These are phyloP conservation scores for Ganoderma sinense DNA, from an alignment of 1,284 basidiomycete genomes.

Conservation along the genomic window DNA sequence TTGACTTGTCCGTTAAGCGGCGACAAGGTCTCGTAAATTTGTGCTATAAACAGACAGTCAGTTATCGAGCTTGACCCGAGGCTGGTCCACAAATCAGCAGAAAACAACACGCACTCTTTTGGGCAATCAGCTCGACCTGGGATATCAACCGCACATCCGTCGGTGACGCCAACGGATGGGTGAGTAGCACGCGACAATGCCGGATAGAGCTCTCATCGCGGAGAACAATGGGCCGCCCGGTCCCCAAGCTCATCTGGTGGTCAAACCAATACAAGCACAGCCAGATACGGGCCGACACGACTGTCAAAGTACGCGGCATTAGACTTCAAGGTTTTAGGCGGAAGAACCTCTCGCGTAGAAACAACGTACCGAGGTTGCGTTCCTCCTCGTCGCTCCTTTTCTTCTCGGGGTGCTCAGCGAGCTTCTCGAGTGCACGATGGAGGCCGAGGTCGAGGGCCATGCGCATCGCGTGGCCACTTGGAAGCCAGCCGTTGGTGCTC, in stretches of 20 bases:
- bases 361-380: conserved; percentile 74
- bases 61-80: conserved; percentile 8
- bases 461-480: conserved; percentile 91
- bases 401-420: conserved; percentile 76
- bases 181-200: conserved; percentile 82
- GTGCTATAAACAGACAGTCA: conserved; percentile 58
- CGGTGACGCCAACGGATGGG: conserved; percentile 85
- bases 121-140: conserved; percentile 88
- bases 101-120: conserved; percentile 72
- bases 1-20: conserved; percentile 89
- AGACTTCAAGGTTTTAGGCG: neutral
- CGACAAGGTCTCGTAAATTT: conserved; percentile 89
- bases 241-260: conserved; percentile 91
- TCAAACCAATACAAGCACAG: conserved; percentile 94
- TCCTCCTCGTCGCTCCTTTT: conserved; percentile 84
- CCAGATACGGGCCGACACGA: conserved; percentile 93
- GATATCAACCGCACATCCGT: conserved; percentile 91
- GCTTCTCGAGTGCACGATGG: conserved; percentile 88
- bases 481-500: conserved; percentile 94
- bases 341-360: neutral
- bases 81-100: neutral
- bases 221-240: conserved; percentile 88
- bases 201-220: conserved; percentile 89
- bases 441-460: conserved; percentile 95
- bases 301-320: conserved; percentile 47